A percentile compares a stretch with the other conserved stretches of the same genome.
phyloP scores from a whole-genome alignment of 202 grass and related monocot species.

The Schoenoplectus tabernaemontani region DNA sequence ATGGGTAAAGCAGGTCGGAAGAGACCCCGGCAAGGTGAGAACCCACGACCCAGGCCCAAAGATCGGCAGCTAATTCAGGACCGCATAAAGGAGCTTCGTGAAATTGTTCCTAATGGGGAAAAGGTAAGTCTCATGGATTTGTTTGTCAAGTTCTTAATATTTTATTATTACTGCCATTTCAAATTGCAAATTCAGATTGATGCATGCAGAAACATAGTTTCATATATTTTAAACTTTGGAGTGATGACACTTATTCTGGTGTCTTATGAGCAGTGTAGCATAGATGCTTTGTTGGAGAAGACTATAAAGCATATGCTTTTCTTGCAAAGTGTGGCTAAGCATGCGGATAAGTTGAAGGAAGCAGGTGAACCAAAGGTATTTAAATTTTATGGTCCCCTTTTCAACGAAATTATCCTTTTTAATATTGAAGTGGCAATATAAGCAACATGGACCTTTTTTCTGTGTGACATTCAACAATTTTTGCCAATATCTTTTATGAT shows the following conservation, averaged over 20 bases:
- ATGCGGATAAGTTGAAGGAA: conserved; percentile 54
- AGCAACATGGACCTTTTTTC: neutral
- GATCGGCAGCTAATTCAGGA: conserved; percentile 67
- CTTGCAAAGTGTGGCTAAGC: conserved; percentile 57
- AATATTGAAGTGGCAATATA: neutral
- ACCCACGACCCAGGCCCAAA: conserved; percentile 46
- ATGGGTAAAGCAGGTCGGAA: conserved; percentile 39
- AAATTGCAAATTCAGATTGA: neutral
- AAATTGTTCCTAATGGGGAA: conserved; percentile 58
- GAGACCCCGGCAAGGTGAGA: conserved; percentile 45
- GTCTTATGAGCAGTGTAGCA: conserved; percentile 52
- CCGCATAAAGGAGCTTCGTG: conserved; percentile 53
- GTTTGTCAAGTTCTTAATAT: neutral
- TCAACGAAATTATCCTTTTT: neutral
- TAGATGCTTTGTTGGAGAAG: conserved; percentile 59
- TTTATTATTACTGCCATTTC: neutral
- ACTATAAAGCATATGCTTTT: conserved; percentile 72
- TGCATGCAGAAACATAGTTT: neutral
- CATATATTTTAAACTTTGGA: neutral
- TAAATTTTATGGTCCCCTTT: neutral
- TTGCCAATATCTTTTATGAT: neutral
- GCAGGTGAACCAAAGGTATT: conserved; percentile 46
- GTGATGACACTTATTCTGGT: conserved; percentile 8
- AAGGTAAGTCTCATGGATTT: conserved; percentile 35
- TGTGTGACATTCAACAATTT: neutral